Percentiles rank a stretch among this genome's conserved stretches.
These are phyloP conservation scores for Thalia dealbata DNA, from an alignment of 176 grass and related monocot species.

Conservation along the genomic window DNA sequence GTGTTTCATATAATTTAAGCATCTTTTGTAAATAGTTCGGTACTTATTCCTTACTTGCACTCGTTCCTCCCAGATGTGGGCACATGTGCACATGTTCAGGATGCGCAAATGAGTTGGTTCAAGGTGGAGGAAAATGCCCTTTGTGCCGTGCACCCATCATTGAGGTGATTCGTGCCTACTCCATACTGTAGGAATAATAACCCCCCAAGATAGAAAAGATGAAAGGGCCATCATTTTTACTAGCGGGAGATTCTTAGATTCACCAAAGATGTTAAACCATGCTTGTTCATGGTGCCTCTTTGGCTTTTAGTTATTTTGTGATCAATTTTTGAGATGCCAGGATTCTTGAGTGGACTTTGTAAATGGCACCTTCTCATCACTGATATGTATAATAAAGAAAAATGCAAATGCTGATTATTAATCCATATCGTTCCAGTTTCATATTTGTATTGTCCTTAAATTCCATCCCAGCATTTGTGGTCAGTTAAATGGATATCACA, in stretches of 20 bases:
- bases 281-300: neutral
- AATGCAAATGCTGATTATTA: neutral
- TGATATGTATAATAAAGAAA: neutral
- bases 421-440: neutral
- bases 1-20: too few relatives aligned
- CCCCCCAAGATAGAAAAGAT: constrained; percentile 1
- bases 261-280: constrained; percentile 1
- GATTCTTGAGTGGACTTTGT: neutral
- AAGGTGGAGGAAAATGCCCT: constrained; percentile 6
- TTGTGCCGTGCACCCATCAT: constrained; percentile 21
- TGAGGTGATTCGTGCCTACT: constrained; percentile 17
- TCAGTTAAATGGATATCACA: neutral
- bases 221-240: constrained; percentile 6
- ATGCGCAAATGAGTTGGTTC: constrained; percentile 14
- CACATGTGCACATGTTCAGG: constrained; percentile 18
- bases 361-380: constrained; percentile 13
- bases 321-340: neutral
- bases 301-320: neutral
- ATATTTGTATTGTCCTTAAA: neutral
- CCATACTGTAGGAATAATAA: constrained; percentile 6
- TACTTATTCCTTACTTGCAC: neutral
- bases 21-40: neutral
- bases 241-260: constrained; percentile 3
- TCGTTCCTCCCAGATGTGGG: neutral
- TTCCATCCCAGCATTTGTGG: neutral